A percentile compares a stretch with the other conserved stretches of the same genome.
Evolutionary conservation across 2,329 filamentous ascomycete species (phyloP).

Genomic region (Sclerotiophoma versabilis): DNA sequence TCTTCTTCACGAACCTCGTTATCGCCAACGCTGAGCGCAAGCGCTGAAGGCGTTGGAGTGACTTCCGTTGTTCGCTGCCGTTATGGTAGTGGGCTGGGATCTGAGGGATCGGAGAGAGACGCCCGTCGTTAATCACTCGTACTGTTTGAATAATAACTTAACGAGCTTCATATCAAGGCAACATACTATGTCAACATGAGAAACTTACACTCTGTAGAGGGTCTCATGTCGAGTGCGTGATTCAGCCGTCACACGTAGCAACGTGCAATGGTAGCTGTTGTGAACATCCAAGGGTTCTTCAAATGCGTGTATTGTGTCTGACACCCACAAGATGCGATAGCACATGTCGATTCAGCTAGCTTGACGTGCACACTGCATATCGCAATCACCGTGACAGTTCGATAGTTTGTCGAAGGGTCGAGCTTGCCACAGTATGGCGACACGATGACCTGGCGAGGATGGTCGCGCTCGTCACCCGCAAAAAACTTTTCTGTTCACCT

Average conservation of each 20-base stretch:
- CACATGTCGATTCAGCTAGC: not conserved
- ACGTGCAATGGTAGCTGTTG: not conserved
- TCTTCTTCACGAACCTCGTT: slow-evolving; percentile 49
- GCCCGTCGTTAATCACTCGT: slow-evolving; percentile 63
- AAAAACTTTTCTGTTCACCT: slow-evolving; percentile 26
- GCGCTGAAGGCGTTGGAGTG: slow-evolving; percentile 47
- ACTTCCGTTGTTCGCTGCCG: slow-evolving; percentile 47
- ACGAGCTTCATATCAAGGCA: slow-evolving; percentile 64
- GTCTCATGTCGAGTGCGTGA: not conserved
- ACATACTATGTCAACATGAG: slow-evolving; percentile 42
- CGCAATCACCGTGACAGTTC: not conserved
- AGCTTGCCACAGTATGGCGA: not conserved
- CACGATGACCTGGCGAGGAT: not conserved
- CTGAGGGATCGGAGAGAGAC: slow-evolving; percentile 55
- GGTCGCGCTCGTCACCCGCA: slow-evolving; percentile 1
- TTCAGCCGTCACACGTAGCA: not conserved
- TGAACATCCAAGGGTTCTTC: not conserved
- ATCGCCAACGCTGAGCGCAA: slow-evolving; percentile 47
- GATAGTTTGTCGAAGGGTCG: not conserved
- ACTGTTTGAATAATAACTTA: slow-evolving; percentile 46
- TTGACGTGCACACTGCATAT: not conserved
- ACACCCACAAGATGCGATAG: not conserved
- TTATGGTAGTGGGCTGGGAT: slow-evolving; percentile 49
- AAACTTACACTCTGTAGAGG: not conserved
- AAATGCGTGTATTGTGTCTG: not conserved